A percentile compares a stretch with the other conserved stretches of the same genome.
These are phyloP conservation scores for Syzygium aromaticum DNA, from an alignment of 345 rosid genomes.

Conservation along the genomic window DNA sequence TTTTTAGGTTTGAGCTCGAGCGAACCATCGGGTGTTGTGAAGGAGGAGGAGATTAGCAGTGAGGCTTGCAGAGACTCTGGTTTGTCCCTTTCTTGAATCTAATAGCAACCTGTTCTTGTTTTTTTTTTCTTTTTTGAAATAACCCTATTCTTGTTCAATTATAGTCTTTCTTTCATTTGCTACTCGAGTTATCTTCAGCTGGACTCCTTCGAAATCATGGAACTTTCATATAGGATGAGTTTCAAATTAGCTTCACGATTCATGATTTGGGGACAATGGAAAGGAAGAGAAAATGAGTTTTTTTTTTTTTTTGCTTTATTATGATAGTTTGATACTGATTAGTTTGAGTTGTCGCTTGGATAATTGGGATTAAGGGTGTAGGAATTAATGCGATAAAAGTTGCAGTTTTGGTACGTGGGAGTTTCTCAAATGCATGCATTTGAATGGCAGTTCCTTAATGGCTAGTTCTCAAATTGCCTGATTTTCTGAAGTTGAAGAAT, in stretches of 20 bases:
- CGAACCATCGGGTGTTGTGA: constrained; percentile 22
- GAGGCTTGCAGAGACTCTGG: constrained; percentile 25
- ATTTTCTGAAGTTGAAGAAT: background rate
- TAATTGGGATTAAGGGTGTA: background rate
- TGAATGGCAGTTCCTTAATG: background rate
- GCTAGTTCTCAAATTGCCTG: background rate
- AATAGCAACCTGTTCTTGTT: background rate
- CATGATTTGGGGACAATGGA: background rate
- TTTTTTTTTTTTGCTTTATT: background rate
- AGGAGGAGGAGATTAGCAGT: constrained; percentile 42
- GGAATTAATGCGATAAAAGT: background rate
- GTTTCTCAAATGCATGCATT: background rate
- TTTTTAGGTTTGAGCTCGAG: constrained; percentile 59
- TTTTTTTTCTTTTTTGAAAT: too few relatives aligned
- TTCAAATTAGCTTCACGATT: background rate
- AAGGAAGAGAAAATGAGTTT: background rate
- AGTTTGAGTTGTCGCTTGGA: background rate
- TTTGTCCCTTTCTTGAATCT: constrained; percentile 11
- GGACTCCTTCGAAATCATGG: background rate
- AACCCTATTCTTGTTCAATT: background rate
- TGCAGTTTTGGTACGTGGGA: background rate
- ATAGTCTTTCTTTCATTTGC: background rate
- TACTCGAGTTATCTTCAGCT: background rate
- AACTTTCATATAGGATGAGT: background rate
- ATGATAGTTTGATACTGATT: background rate